These are phyloP conservation scores for Talaromyces sp. DNA, from an alignment of 2,329 filamentous ascomycete species.

Conservation along the genomic window DNA sequence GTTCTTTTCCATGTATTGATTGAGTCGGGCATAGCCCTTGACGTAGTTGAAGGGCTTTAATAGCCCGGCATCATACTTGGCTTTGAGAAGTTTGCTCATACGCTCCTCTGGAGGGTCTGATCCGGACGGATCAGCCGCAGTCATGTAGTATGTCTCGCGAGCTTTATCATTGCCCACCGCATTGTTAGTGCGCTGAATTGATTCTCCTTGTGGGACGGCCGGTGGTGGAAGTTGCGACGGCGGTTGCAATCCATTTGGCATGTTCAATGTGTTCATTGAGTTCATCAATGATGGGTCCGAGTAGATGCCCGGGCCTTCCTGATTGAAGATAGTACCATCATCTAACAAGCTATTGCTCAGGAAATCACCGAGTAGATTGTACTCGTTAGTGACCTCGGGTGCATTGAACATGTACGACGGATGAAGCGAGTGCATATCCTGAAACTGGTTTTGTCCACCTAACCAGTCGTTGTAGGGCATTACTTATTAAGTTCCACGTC, in stretches of 20 bases:
- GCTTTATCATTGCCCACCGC: constrained; percentile 67
- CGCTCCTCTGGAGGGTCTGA: constrained; percentile 86
- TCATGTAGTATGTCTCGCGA: constrained; percentile 88
- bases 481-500: constrained; percentile 55
- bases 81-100: constrained; percentile 90
- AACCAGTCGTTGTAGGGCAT: constrained; percentile 84
- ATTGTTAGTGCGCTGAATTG: constrained; percentile 64
- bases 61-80: constrained; percentile 94
- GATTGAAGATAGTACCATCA: constrained; percentile 69
- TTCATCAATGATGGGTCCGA: constrained; percentile 59
- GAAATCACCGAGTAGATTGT: constrained; percentile 95
- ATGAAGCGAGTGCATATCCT: constrained; percentile 93
- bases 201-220: constrained; percentile 47
- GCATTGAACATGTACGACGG: constrained; percentile 92
- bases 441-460: constrained; percentile 75
- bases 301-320: constrained; percentile 66
- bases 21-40: constrained; percentile 87
- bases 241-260: constrained; percentile 35
- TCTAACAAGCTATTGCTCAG: constrained; percentile 89
- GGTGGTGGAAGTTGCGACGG: constrained; percentile 40
- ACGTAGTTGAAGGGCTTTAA: constrained; percentile 98
- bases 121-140: constrained; percentile 90
- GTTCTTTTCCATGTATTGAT: constrained; percentile 88
- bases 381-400: constrained; percentile 95
- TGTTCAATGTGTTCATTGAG: constrained; percentile 42